A percentile compares a stretch with the other conserved stretches of the same genome.
Conservation (phyloP, 1,284 basidiomycete species). For the Sanghuangporus sanghuang region DNA sequence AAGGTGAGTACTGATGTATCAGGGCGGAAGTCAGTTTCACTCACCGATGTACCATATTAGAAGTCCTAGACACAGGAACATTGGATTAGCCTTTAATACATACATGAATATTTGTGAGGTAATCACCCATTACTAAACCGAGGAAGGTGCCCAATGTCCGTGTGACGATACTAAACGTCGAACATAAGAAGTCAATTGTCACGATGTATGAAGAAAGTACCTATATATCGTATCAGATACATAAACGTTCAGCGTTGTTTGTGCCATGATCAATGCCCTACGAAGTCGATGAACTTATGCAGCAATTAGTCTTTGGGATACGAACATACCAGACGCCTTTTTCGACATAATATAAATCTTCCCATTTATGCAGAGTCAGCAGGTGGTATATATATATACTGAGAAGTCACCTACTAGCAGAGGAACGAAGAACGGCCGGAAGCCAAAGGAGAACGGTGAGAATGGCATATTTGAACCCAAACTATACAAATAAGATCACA, state of each 20-base stretch:
- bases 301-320: neutral
- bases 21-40: conserved; percentile 7
- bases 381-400: neutral
- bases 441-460: conserved; percentile 54
- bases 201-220: conserved; percentile 27
- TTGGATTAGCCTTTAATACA: neutral
- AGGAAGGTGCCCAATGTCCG: conserved; percentile 43
- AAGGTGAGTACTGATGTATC: neutral
- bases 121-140: conserved; percentile 36
- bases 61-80: conserved; percentile 30
- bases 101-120: neutral
- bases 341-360: conserved; percentile 40
- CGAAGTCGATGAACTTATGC: neutral
- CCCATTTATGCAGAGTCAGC: neutral
- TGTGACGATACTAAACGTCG: conserved; percentile 29
- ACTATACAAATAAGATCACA: conserved; percentile 28
- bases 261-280: conserved; percentile 66
- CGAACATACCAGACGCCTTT: conserved; percentile 37
- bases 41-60: conserved; percentile 52
- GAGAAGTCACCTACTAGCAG: conserved; percentile 35
- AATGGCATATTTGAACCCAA: conserved; percentile 51
- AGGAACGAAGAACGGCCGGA: conserved; percentile 40
- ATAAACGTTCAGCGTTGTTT: conserved; percentile 57
- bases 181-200: conserved; percentile 14
- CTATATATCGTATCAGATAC: conserved; percentile 57